A percentile compares a stretch with the other conserved stretches of the same genome.
Conservation (phyloP, 1,139 yeast species). For the Oligophagozyma castellii region DNA sequence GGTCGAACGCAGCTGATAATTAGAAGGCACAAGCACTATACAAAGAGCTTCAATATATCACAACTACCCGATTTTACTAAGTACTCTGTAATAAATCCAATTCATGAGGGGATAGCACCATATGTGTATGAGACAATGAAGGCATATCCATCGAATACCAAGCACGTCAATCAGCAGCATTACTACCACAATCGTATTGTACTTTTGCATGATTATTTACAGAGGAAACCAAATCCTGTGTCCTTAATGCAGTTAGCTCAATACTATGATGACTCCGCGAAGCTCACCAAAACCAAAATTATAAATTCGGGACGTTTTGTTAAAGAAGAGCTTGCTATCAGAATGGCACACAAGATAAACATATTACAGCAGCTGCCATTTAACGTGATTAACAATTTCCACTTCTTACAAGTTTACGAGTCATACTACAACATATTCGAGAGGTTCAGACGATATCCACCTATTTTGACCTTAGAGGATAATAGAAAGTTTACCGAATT, state of each 20-base stretch:
- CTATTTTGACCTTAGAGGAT: slow-evolving; percentile 54
- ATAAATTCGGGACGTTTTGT: slow-evolving; percentile 79
- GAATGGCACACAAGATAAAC: slow-evolving; percentile 67
- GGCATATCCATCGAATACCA: slow-evolving; percentile 23
- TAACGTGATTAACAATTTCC: slow-evolving; percentile 72
- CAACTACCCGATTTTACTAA: slow-evolving; percentile 22
- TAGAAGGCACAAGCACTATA: slow-evolving; percentile 6
- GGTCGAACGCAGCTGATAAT: too few species aligned
- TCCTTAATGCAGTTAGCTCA: slow-evolving; percentile 79
- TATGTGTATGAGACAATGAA: slow-evolving; percentile 19
- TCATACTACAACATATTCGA: slow-evolving; percentile 81
- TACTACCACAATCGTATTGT: slow-evolving; percentile 64
- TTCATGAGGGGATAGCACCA: slow-evolving; percentile 22
- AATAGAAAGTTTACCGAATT: slow-evolving; percentile 59
- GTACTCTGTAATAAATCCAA: slow-evolving; percentile 20
- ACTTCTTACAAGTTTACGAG: slow-evolving; percentile 76
- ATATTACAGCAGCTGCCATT: slow-evolving; percentile 76
- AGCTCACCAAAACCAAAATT: slow-evolving; percentile 61
- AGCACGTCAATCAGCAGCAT: slow-evolving; percentile 42
- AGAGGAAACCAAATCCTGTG: slow-evolving; percentile 72
- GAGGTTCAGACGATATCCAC: slow-evolving; percentile 59
- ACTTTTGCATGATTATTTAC: slow-evolving; percentile 50
- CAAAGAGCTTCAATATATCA: slow-evolving; percentile 12
- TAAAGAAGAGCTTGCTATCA: slow-evolving; percentile 65
- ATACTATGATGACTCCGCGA: slow-evolving; percentile 50